Evolutionary conservation across 768 basidiomycete species (phyloP), one percentile per base, ranked within the genome.

Genomic region (Boletus eberwhitei): DNA sequence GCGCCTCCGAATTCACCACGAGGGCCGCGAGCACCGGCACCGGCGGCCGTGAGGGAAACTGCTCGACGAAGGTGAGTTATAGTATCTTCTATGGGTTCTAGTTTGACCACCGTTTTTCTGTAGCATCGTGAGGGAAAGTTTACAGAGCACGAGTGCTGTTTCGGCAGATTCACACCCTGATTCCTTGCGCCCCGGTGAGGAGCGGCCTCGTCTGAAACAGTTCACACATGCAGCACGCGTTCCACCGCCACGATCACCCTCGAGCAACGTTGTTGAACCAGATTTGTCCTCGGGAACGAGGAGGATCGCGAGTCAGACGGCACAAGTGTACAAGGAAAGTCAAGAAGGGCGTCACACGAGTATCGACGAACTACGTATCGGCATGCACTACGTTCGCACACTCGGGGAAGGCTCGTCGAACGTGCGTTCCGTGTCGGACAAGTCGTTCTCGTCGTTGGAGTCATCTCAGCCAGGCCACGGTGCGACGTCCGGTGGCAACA

Each of bases 191-290:
- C 65, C 64, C 11, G 60, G 59, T 14, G 64, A 59, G 36, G 65
- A 74, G 14, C 78, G 80, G 14, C 85, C 87, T 34, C 80, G 86
- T 32, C 69, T 90, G 31, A 85, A 88, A 34, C 87, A 85, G 26
- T 89, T 90, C 64, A 87, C 84, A 8, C 81, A 80, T 57, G 82
- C 84, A 16, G 77, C 79, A 19, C 82, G 85, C 19, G 85, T 87
- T 24, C 86, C 87, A 19, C 75, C 82, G 2, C 84, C 86, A 75
- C 78, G 59, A 59, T 77, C 59, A 64, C 79, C 55, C 62, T 77
- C 50, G 52, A 56, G 48, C 49, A 70, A 60, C 22, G 55, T 55
- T 8, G 60, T 51, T 19, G 59, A 53, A 48, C 58, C 48, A 29
- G 59, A 62, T 19, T 57, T 64, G 35, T 60, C 73, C 37, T 61